These are phyloP conservation scores for Wickerhamiella sergipiensis DNA, from an alignment of 805 yeast species.

Conservation along the genomic window DNA sequence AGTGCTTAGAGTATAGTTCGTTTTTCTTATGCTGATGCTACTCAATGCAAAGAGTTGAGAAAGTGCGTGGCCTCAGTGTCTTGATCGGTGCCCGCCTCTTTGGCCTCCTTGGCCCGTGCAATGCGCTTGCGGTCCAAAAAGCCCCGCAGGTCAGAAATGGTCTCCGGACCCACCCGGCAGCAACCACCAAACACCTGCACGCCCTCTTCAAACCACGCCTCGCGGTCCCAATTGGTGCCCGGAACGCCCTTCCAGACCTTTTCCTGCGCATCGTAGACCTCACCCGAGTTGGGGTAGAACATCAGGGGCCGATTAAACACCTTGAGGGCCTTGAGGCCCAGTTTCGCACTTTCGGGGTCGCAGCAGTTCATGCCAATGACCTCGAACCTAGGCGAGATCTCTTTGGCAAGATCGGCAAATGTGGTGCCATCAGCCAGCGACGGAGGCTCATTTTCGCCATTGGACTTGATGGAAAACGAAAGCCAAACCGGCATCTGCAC, in stretches of 20 bases:
- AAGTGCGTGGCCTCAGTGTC: neutral
- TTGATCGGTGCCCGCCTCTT: neutral
- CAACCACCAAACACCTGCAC: slow-evolving; percentile 59
- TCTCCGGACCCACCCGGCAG: slow-evolving; percentile 52
- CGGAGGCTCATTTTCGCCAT: slow-evolving; percentile 10
- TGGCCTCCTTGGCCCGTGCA: neutral
- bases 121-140: neutral
- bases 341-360: slow-evolving; percentile 30
- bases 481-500: slow-evolving; percentile 31
- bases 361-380: slow-evolving; percentile 64
- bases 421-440: slow-evolving; percentile 39
- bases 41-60: neutral
- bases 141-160: slow-evolving; percentile 17
- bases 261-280: slow-evolving; percentile 37
- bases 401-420: slow-evolving; percentile 25
- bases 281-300: slow-evolving; percentile 70
- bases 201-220: slow-evolving; percentile 31
- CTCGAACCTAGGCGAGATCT: slow-evolving; percentile 18
- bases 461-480: slow-evolving; percentile 32
- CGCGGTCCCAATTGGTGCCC: slow-evolving; percentile 6
- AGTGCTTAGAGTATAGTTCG: neutral
- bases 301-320: slow-evolving; percentile 29
- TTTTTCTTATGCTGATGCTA: neutral
- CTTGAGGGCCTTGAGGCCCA: slow-evolving; percentile 28
- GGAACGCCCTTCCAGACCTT: slow-evolving; percentile 29